A percentile compares a stretch with the other conserved stretches of the same genome.
phyloP scores from a whole-genome alignment of 257 asterid genomes.

The Linaria vulgaris region DNA sequence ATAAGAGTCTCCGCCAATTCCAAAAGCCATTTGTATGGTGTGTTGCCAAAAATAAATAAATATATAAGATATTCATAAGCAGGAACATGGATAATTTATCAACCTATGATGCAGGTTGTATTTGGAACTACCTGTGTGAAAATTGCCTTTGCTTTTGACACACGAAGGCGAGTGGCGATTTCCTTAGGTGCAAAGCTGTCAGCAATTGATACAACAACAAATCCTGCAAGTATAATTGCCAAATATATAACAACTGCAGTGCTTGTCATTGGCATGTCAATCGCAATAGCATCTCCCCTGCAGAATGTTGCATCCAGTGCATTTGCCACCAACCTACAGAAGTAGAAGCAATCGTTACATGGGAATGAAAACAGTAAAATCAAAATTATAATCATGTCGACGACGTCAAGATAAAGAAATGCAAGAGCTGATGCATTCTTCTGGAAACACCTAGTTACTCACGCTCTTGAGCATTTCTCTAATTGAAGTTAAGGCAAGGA shows the following conservation, averaged over 20 bases:
- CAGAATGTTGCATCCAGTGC: constrained; percentile 61
- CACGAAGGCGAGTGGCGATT: constrained; percentile 75
- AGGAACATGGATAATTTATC: constrained; percentile 6
- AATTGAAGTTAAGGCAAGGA: constrained; percentile 6
- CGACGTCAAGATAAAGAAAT: neutral
- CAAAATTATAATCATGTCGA: neutral
- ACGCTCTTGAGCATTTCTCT: neutral
- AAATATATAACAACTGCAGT: constrained; percentile 81
- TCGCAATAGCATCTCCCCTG: constrained; percentile 87
- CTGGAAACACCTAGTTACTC: neutral
- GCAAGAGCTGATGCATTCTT: neutral
- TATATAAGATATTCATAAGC: neutral
- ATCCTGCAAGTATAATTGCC: constrained; percentile 80
- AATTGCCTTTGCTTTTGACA: constrained; percentile 74
- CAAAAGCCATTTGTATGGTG: neutral
- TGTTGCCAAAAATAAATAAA: too few species aligned
- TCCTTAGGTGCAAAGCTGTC: constrained; percentile 95
- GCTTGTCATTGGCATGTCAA: constrained; percentile 95
- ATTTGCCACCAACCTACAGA: constrained; percentile 85
- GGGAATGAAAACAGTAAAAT: neutral
- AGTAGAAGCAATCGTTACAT: neutral
- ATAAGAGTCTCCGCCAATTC: neutral
- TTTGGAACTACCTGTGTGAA: constrained; percentile 74
- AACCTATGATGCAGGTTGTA: neutral
- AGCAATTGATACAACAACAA: constrained; percentile 83